Base-by-base conservation (phyloP, 1,284 basidiomycete genomes). In the Singerocomus inundabilis region DNA sequence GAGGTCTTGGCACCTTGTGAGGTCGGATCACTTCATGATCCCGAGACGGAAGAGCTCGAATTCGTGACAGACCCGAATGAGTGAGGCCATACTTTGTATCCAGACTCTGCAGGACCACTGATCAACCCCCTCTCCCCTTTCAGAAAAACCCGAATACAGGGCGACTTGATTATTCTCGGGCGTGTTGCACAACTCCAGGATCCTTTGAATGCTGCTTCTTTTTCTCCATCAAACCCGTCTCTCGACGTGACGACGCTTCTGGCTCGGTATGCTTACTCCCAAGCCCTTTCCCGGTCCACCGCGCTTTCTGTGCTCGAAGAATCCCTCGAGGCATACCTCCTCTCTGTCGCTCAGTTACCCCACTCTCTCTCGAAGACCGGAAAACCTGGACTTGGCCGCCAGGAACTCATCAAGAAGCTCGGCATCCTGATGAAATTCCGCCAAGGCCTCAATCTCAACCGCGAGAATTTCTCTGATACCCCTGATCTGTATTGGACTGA, bases 401-500 rank as follows among this genome's bases (percentile, higher is more conserved):
- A 79, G 48, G 86, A 84, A 10, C 80, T 96, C 24, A 92, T 94
- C 54, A 88, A 88, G 72, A 94, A 93, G 70, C 77, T 95, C 4
- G 93, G 93, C 10, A 83, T 90, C 63, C 74, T 96, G 48, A 83
- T 96, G 79, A 88, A 85, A 59, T 89, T 95, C 62, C 79, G 93
- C 40, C 92, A 95, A 72, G 86, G 88, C 4, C 74, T 94, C 30
- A 95, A 93, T 62, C 79, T 94, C 37, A 90, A 90, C 57, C 79
- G 89, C 45, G 91, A 93, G 60, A 93, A 93, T 54, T 88, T 93
- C 65, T 86, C 86, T 44, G 92, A 94, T 61, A 88, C 88, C 0
- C 92, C 92, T 0, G 86, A 93, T 70, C 85, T 94, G 51, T 96
- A 94, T 67, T 95, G 93, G 93, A 80, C 85, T 24, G 91, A 94